Percentiles rank a stretch among this genome's conserved stretches.
These are phyloP conservation scores for Tylopilus sp. DNA, from an alignment of 1,284 basidiomycete species.

Conservation along the genomic window DNA sequence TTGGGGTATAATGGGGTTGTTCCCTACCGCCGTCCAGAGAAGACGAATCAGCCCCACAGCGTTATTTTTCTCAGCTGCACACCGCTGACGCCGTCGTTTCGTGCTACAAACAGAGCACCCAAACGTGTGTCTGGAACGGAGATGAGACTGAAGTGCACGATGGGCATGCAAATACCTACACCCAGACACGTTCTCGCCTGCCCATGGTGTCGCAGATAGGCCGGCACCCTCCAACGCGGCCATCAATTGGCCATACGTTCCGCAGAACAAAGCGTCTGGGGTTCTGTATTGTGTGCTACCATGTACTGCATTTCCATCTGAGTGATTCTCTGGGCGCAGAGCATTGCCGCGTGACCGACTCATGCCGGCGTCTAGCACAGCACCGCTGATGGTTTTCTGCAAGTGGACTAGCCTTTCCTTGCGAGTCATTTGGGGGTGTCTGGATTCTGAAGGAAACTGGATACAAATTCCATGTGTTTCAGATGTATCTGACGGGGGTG, in stretches of 20 bases:
- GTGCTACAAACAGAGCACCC: constrained; percentile 46
- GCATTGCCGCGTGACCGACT: constrained; percentile 32
- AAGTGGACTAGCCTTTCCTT: constrained; percentile 36
- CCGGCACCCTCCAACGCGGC: constrained; percentile 42
- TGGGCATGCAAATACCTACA: constrained; percentile 29
- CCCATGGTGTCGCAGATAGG: constrained; percentile 39
- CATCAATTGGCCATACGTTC: constrained; percentile 50
- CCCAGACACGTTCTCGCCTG: constrained; percentile 35
- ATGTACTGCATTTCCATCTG: constrained; percentile 4
- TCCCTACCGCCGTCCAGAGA: neutral
- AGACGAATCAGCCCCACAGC: constrained; percentile 40
- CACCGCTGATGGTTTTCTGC: constrained; percentile 41
- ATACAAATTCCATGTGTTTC: constrained; percentile 38
- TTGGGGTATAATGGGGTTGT: neutral
- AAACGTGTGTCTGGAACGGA: constrained; percentile 39
- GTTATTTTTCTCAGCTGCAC: constrained; percentile 45
- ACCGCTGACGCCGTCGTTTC: constrained; percentile 26
- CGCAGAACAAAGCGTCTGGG: constrained; percentile 39
- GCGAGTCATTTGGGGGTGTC: constrained; percentile 19
- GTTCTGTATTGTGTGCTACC: constrained; percentile 20
- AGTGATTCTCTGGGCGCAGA: constrained; percentile 14
- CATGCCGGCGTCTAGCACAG: constrained; percentile 49
- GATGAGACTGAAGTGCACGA: neutral
- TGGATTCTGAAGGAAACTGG: constrained; percentile 28
- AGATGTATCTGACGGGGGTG: constrained; percentile 4